These are phyloP conservation scores for Annulohypoxylon bovei DNA, from an alignment of 495 filamentous ascomycete species.

Conservation along the genomic window DNA sequence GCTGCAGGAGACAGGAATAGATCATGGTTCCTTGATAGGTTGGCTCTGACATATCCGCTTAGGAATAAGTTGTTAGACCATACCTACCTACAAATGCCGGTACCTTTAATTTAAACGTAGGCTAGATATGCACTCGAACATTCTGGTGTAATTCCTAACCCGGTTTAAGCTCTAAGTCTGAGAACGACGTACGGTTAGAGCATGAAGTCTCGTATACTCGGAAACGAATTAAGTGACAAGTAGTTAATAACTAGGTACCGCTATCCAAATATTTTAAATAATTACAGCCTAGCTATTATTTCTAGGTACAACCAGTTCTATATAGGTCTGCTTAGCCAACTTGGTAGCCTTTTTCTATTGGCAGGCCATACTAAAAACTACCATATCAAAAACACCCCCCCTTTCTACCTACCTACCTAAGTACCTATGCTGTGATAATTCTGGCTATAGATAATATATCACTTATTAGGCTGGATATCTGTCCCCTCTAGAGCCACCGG, in stretches of 20 bases:
- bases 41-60: conserved; percentile 14
- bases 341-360: not conserved
- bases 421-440: not conserved
- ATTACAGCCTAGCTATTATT: not conserved
- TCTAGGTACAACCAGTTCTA: not conserved
- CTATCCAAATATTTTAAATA: no score
- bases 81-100: not conserved
- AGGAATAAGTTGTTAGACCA: not conserved
- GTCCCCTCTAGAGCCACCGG: not conserved
- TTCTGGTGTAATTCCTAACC: conserved; percentile 3
- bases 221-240: not conserved
- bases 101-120: not conserved
- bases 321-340: not conserved
- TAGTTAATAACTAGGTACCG: not conserved
- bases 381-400: not conserved
- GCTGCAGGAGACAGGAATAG: conserved; percentile 9
- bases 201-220: not conserved
- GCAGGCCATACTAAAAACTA: not conserved
- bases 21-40: not conserved
- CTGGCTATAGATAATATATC: not conserved
- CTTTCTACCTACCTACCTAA: not conserved
- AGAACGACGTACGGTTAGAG: not conserved
- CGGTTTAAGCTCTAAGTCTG: not conserved
- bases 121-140: conserved; percentile 1
- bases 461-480: not conserved